Conservation (phyloP, 129 eudicot species). For the Pittosporum tobira region DNA sequence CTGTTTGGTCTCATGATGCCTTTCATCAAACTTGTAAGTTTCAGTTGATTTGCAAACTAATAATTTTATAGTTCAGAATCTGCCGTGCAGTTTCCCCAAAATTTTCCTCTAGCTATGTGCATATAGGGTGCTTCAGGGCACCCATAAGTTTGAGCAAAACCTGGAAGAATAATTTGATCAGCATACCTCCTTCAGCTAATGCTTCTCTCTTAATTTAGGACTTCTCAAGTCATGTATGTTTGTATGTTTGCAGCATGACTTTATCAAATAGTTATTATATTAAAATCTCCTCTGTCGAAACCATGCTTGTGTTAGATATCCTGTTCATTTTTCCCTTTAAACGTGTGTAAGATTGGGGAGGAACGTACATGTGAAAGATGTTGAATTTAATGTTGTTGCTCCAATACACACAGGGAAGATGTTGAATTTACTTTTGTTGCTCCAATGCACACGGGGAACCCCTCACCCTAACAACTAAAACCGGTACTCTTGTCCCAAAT, state of each 20-base stretch:
- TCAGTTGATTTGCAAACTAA: not conserved
- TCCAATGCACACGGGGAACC: not conserved
- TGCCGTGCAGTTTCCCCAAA: not conserved
- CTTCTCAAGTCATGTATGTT: not conserved
- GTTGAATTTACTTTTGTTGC: not conserved
- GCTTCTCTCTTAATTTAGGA: not conserved
- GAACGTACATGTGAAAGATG: not conserved
- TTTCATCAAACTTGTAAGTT: constrained; percentile 26
- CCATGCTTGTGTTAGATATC: not conserved
- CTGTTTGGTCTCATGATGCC: constrained; percentile 39
- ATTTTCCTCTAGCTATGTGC: not conserved
- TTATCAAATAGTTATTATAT: not conserved
- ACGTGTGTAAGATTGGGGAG: not conserved
- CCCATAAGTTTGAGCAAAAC: not conserved
- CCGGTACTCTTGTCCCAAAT: not conserved
- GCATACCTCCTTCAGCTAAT: not conserved
- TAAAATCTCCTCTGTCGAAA: not conserved
- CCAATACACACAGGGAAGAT: not conserved
- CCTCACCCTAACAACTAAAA: not conserved
- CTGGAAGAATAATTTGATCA: too few relatives aligned
- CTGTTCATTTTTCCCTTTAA: not conserved
- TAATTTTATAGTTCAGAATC: not conserved
- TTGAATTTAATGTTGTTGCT: not conserved
- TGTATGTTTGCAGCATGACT: not conserved
- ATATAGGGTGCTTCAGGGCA: not conserved